phyloP scores from a whole-genome alignment of 140 eudicot genomes.

The Erigeron philadelphicus region DNA sequence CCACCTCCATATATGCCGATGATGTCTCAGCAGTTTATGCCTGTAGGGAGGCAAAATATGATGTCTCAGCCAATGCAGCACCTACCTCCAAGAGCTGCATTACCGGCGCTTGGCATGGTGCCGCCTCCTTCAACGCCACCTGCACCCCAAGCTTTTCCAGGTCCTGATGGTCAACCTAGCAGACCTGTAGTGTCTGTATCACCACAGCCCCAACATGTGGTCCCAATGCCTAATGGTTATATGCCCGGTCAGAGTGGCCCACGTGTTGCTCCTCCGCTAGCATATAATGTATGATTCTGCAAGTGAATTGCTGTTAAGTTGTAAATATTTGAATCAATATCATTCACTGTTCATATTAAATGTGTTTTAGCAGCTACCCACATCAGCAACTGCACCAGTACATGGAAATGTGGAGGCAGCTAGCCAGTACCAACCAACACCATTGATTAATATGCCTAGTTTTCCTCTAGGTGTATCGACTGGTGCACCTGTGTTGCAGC shows the following conservation, averaged over 20 bases:
- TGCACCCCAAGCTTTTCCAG: constrained; percentile 43
- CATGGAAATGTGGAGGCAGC: constrained; percentile 42
- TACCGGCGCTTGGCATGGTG: constrained; percentile 37
- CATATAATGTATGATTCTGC: constrained; percentile 53
- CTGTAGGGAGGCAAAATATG: constrained; percentile 51
- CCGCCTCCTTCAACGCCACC: constrained; percentile 36
- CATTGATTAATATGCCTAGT: constrained; percentile 37
- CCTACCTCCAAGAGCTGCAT: constrained; percentile 52
- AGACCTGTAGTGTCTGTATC: constrained; percentile 49
- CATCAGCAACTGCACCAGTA: constrained; percentile 52
- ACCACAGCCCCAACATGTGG: constrained; percentile 52
- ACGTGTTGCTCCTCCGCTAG: constrained; percentile 44
- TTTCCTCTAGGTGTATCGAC: constrained; percentile 46
- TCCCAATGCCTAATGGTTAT: constrained; percentile 36
- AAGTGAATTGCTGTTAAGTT: neutral
- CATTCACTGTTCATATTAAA: constrained; percentile 18
- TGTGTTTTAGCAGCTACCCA: constrained; percentile 32
- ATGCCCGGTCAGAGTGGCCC: constrained; percentile 45
- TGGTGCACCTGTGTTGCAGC: constrained; percentile 43
- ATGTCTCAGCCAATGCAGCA: constrained; percentile 70
- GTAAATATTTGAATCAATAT: constrained; percentile 7
- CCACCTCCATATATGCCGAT: constrained; percentile 57
- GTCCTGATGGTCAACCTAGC: constrained; percentile 51
- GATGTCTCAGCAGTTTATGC: constrained; percentile 56
- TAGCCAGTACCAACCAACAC: constrained; percentile 49